These are phyloP conservation scores for Glaciozyma martinii DNA, from an alignment of 768 basidiomycete genomes.

Conservation along the genomic window DNA sequence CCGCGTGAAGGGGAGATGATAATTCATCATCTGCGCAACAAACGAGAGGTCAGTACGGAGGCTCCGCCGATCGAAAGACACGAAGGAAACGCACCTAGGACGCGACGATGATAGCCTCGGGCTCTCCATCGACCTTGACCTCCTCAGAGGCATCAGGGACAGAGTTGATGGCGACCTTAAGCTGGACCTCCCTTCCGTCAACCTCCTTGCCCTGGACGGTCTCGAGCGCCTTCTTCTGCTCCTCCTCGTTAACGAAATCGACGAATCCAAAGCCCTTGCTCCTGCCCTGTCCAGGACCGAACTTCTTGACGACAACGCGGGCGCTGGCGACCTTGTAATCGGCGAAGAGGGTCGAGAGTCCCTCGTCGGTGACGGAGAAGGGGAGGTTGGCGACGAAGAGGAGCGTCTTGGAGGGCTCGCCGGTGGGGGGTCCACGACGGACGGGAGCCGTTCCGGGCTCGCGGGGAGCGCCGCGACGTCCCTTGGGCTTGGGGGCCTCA, in stretches of 20 bases:
- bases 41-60: background rate
- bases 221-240: conserved; percentile 84
- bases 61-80: background rate
- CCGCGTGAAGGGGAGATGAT: background rate
- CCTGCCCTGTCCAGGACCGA: conserved; percentile 64
- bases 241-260: conserved; percentile 77
- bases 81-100: conserved; percentile 3
- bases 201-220: conserved; percentile 80
- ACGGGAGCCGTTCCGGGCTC: conserved; percentile 42
- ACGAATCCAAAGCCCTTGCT: conserved; percentile 98
- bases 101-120: conserved; percentile 29
- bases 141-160: background rate
- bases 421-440: conserved; percentile 59
- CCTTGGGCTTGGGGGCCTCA: conserved; percentile 1
- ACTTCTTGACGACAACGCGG: conserved; percentile 77
- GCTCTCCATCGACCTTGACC: conserved; percentile 4
- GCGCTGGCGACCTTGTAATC: conserved; percentile 74
- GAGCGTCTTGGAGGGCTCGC: conserved; percentile 71
- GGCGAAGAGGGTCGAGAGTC: conserved; percentile 70
- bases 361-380: conserved; percentile 76
- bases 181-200: conserved; percentile 72
- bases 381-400: conserved; percentile 96
- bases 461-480: conserved; percentile 39
- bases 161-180: conserved; percentile 85
- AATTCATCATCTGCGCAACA: background rate